A percentile compares a stretch with the other conserved stretches of the same genome.
Conservation (phyloP, 805 yeast genomes). For the Metschnikowia hibisci region DNA sequence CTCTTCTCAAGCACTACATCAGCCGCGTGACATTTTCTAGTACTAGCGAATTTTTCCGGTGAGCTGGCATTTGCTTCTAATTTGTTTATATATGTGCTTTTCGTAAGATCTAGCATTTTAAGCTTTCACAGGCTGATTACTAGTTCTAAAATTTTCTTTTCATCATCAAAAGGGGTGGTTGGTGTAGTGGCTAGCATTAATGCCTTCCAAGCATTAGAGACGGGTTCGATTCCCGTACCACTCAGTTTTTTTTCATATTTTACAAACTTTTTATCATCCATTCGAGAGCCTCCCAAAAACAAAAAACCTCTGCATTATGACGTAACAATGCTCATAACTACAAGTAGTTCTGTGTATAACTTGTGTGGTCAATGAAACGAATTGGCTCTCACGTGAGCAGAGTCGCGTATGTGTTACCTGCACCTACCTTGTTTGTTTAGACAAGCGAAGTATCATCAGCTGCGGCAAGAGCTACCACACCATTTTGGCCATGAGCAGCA, state of each 20-base stretch:
- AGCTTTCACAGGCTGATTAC: not conserved
- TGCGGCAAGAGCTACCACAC: not conserved
- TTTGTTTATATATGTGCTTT: no score
- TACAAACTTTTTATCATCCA: no score
- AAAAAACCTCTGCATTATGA: no score
- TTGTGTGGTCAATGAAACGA: no score
- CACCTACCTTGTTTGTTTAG: slow-evolving; percentile 1
- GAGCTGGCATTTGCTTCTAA: no score
- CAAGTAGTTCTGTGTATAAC: no score
- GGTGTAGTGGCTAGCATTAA: slow-evolving; percentile 90
- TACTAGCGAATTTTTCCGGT: no score
- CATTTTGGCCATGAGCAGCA: slow-evolving; percentile 7
- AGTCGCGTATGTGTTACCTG: not conserved
- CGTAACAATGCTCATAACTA: no score
- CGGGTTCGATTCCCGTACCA: slow-evolving; percentile 93
- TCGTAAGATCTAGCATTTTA: not conserved
- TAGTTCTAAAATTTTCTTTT: not conserved
- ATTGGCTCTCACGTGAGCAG: no score
- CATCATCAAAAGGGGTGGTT: slow-evolving; percentile 53
- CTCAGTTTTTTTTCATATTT: slow-evolving; percentile 42
- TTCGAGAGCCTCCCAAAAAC: no score
- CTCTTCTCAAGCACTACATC: not conserved
- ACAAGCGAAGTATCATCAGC: not conserved
- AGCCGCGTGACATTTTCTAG: no score
- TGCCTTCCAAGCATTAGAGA: slow-evolving; percentile 94